Base-by-base conservation (phyloP, 495 filamentous ascomycete species). In the Penicillium odoratum region DNA sequence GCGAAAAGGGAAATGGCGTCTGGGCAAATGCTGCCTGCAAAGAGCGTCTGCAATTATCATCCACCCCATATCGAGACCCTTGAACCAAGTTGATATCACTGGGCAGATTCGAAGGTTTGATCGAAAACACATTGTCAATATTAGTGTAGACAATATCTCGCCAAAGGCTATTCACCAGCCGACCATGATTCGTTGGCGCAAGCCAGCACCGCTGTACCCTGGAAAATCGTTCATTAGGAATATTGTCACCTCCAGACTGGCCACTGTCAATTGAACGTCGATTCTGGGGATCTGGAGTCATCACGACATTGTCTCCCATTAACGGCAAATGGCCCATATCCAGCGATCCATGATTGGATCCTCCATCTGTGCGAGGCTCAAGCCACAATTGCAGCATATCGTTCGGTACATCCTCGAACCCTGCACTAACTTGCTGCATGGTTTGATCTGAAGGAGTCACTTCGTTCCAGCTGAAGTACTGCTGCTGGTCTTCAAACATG, bases 191-290 rank as follows among this genome's bases (percentile, higher is more conserved):
- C 3, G 71, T 60, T 15, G 76, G 72, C 33, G 76, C 75, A 8
- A 77, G 59, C 80, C 80, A 83, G 58, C 71, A 80, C 42, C 74
- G 72, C 57, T 83, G 78, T 8, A 83, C 78, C 55, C 71, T 73
- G 21, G 70, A 62, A 49, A 83, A 83, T 2, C 80, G 65, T 58
- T 83, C 80, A 56, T 68, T 76, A 1, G 76, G 71, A 44, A 81
- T 81, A 55, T 73, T 64, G 15, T 67, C 57, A 45, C 64, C 62
- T n/a, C 67, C 59, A 7, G 70, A 65, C 58, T 74, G 71, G 49
- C 69, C 53, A 28, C 66, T 72, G 16, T 74, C 72, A 4, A 58
- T 45, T 5, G 64, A 66, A 36, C 69, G 61, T 29, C 66, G 64
- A 55, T 46, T 48, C 30, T 70, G 66, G 29, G 60, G 61, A 49